Evolutionary conservation across 192 early-diverging fungal genomes (phyloP).

Genomic region (Podila clonocystis): DNA sequence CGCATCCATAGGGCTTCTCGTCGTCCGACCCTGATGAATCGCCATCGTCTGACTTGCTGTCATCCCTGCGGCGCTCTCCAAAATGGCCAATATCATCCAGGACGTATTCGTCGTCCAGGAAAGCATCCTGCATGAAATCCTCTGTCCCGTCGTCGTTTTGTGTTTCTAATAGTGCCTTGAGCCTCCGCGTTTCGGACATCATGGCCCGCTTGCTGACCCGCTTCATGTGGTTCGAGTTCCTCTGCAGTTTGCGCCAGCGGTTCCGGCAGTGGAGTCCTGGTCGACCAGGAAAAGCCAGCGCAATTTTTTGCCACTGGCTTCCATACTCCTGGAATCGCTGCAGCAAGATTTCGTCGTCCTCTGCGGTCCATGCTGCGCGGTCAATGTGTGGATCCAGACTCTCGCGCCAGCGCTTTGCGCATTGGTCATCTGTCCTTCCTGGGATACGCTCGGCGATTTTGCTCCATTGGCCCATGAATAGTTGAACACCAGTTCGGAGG

Average conservation of each 20-base stretch:
- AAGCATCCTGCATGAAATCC: constrained; percentile 30
- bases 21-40: constrained; percentile 15
- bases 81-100: constrained; percentile 12
- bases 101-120: constrained; percentile 27
- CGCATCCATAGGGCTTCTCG: constrained; percentile 47
- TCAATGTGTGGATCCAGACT: constrained; percentile 85
- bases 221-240: constrained; percentile 57
- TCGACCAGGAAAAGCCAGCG: constrained; percentile 74
- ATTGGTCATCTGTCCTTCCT: constrained; percentile 89
- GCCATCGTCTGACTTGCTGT: constrained; percentile 1
- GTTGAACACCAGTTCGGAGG: constrained; percentile 73
- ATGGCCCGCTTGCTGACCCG: constrained; percentile 33
- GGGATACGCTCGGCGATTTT: constrained; percentile 80
- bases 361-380: constrained; percentile 73
- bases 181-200: constrained; percentile 6
- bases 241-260: constrained; percentile 79
- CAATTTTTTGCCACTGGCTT: constrained; percentile 85
- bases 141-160: constrained; percentile 19
- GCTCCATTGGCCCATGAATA: constrained; percentile 84
- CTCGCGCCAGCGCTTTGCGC: constrained; percentile 91
- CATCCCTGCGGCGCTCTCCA: background rate
- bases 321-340: constrained; percentile 72
- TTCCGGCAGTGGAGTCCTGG: constrained; percentile 84
- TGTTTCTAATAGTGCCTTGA: constrained; percentile 11
- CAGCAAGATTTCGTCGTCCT: constrained; percentile 71